Evolutionary conservation across 345 rosid genomes (phyloP).

Genomic region (Boechera retrofracta): DNA sequence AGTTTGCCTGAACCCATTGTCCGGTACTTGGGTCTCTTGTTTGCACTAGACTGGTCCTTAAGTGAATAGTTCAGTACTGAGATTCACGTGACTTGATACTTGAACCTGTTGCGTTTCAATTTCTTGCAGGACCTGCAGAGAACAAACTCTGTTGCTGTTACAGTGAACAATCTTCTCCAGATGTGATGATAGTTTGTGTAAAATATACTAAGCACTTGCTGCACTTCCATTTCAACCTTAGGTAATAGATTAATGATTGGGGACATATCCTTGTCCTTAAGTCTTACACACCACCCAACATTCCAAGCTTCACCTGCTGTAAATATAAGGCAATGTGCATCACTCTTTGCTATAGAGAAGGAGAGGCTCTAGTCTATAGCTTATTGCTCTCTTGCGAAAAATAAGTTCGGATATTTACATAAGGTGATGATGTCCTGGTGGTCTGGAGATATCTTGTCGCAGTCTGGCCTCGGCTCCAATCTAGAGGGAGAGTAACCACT

Average conservation of each 20-base stretch:
- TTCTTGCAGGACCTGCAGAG: slow-evolving; percentile 91
- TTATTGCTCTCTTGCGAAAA: slow-evolving; percentile 39
- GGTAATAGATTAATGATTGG: slow-evolving; percentile 40
- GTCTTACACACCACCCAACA: slow-evolving; percentile 37
- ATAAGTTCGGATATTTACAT: slow-evolving; percentile 33
- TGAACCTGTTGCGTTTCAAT: slow-evolving; percentile 32
- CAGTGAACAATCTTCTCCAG: slow-evolving; percentile 99
- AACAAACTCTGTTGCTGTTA: slow-evolving; percentile 85
- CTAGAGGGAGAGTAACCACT: slow-evolving; percentile 19
- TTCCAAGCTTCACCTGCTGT: slow-evolving; percentile 47
- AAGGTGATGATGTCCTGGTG: slow-evolving; percentile 39
- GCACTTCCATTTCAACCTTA: slow-evolving; percentile 44
- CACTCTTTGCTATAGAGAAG: slow-evolving; percentile 41
- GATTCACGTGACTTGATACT: slow-evolving; percentile 30
- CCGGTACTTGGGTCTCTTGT: not conserved
- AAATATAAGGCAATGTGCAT: slow-evolving; percentile 47
- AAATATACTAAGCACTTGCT: slow-evolving; percentile 17
- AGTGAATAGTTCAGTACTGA: slow-evolving; percentile 7
- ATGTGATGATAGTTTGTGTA: slow-evolving; percentile 54
- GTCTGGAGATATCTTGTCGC: slow-evolving; percentile 34
- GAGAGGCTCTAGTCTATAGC: slow-evolving; percentile 42
- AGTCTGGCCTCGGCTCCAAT: slow-evolving; percentile 30
- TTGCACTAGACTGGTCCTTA: slow-evolving; percentile 11
- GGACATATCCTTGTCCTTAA: slow-evolving; percentile 28
- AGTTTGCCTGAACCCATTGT: slow-evolving; percentile 13